Evolutionary conservation across 768 basidiomycete species (phyloP), one percentile per base, ranked within the genome.

Genomic region (Pleurotus ostreatus): DNA sequence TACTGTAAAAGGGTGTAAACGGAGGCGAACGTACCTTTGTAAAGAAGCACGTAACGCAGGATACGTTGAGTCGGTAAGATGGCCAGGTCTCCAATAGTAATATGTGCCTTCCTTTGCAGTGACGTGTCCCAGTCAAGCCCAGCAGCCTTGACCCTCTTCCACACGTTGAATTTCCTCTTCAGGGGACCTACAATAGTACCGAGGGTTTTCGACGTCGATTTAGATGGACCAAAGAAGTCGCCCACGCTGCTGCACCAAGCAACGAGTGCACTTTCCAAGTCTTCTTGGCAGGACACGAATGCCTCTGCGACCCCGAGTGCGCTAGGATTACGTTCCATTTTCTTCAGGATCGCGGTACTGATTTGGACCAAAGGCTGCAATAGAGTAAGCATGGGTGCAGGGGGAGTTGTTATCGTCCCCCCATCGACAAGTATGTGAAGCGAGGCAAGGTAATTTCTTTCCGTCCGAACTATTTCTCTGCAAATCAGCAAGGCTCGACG

Each of bases 31-130:
- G 55, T 57, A 83, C 85, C 85, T 74, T 72, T 78, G 59, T 81
- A 86, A 43, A 85, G 69, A 39, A 86, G 63, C 2, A 80, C 81
- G 65, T 86, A 86, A 58, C 85, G 74, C 68, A 79, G 79, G n/a
- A 85, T 75, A 16, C 86, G 73, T 63, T 88, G 84, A 12, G 79
- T 77, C 15, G 85, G 85, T 60, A 81, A 71, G 53, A 88, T 85
- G 2, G 84, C 83, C 25, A 88, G 64, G 56, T 87, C 86, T 51
- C 83, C 71, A 20, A 84, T 73, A 26, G 59, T 46, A 57, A 68
- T 57, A 62, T 65, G 37, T 56, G 44, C 8, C 30, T 43, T 39
- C 30, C 46, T 20, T 48, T 57, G 59, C 8, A 26, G 23, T 20
- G 37, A 44, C 26, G 55, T 49, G 12, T 22, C 41, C 41, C 53